Conservation (phyloP, 2,329 filamentous ascomycete genomes). For the Helminthosporium solani region DNA sequence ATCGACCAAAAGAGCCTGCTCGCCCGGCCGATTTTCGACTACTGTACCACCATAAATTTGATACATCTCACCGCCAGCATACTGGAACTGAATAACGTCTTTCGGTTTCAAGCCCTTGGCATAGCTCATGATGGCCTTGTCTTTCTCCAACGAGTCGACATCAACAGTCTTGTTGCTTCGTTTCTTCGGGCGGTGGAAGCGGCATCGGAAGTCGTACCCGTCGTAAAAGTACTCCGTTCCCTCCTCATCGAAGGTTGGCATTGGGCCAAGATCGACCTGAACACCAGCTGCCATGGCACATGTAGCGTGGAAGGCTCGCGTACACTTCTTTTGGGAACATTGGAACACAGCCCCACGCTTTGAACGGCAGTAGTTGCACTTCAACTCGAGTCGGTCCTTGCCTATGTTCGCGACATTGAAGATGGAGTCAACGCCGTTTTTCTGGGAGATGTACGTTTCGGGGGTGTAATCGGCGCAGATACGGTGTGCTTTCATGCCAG, state of each 20-base stretch:
- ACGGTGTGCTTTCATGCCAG: slow-evolving; percentile 82
- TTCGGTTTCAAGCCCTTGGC: slow-evolving; percentile 68
- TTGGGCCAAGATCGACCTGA: slow-evolving; percentile 81
- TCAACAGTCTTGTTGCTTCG: slow-evolving; percentile 78
- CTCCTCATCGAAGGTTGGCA: slow-evolving; percentile 85
- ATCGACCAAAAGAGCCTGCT: slow-evolving; percentile 76
- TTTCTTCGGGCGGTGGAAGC: slow-evolving; percentile 87
- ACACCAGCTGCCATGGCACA: slow-evolving; percentile 91
- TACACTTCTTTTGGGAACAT: slow-evolving; percentile 92
- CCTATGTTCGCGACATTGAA: slow-evolving; percentile 79
- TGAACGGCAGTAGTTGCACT: slow-evolving; percentile 91
- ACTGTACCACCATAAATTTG: slow-evolving; percentile 91
- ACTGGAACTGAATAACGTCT: slow-evolving; percentile 85
- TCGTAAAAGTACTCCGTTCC: slow-evolving; percentile 90
- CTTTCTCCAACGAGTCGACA: slow-evolving; percentile 67
- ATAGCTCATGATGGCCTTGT: slow-evolving; percentile 66
- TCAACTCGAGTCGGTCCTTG: slow-evolving; percentile 84
- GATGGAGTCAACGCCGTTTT: slow-evolving; percentile 67
- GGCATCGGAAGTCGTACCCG: slow-evolving; percentile 89
- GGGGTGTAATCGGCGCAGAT: slow-evolving; percentile 89
- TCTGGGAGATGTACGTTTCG: slow-evolving; percentile 79
- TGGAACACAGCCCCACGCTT: slow-evolving; percentile 97
- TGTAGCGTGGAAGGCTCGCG: slow-evolving; percentile 89
- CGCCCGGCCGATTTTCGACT: slow-evolving; percentile 75
- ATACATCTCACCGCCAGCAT: slow-evolving; percentile 69